Base-by-base conservation (phyloP, 139 green algal genomes). In the Volvox africanus region DNA sequence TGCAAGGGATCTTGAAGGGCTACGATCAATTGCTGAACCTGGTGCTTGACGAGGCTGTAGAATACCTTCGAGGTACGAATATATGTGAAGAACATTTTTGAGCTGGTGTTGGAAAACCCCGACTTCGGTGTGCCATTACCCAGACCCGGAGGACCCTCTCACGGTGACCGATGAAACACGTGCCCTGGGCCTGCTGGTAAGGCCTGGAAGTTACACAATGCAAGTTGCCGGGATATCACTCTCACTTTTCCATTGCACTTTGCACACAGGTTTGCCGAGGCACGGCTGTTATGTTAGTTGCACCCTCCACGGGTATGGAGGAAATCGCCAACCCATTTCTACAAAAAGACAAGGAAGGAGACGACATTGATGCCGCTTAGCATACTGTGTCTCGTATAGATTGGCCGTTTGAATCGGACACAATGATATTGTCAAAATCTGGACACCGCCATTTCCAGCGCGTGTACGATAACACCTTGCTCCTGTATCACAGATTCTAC, bases 1-100 rank as follows among this genome's bases (percentile, higher is more conserved):
- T 97, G 2, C 93, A 86, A 86, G 98, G 98, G 14, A 92, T 97
- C 9, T 85, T 99, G 0, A 99, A 99, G 80, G 98, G 98, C 20
- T 99, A 99, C 84, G 98, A 99, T 86, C 98, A 99, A 93, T 92
- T 99, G 67, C 92, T 99, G 2, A 99, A 99, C 90, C 89, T 99
- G n/a, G 98, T 99, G 75, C 94, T 99, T 32, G 98, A 99, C 77
- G 98, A 99, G 62, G 94, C 96, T 11, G 92, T 95, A 28, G 98
- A 99, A 90, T 98, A 97, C 91, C 84, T 99, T 28, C 95, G 98
- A 97, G 98, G 97, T 98, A 33, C 14, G 61, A 68, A 67, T 36
- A 0, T 61, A 55, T 14, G 44, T 55, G 44, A 55, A 55, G 44
- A 9, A 55, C n/a, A n/a, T n/a, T n/a, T n/a, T n/a, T n/a, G n/a